Percentiles rank a stretch among this genome's conserved stretches.
Evolutionary conservation across 1,284 basidiomycete genomes (phyloP).

Genomic region (Cutaneotrichosporon daszewskae): DNA sequence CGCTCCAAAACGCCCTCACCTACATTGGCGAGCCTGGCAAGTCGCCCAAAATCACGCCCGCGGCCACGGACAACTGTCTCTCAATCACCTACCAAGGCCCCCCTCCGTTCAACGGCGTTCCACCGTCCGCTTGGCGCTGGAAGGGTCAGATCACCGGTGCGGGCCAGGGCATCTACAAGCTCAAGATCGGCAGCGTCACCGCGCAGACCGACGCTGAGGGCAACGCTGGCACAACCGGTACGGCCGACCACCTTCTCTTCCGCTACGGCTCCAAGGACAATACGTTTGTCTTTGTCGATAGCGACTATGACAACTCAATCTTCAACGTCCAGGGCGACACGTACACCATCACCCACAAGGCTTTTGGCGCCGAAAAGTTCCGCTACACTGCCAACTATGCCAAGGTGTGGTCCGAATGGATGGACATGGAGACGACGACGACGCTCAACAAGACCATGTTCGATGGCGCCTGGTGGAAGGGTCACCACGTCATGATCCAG

Average conservation of each 20-base stretch:
- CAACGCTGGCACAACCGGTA: constrained; percentile 25
- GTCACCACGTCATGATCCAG: constrained; percentile 78
- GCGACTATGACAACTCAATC: constrained; percentile 60
- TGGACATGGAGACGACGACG: constrained; percentile 65
- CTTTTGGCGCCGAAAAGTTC: constrained; percentile 78
- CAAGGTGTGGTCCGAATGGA: constrained; percentile 75
- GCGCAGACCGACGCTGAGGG: constrained; percentile 6
- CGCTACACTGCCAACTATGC: constrained; percentile 81
- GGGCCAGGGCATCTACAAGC: constrained; percentile 17
- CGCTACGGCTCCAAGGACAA: constrained; percentile 70
- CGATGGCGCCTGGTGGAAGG: constrained; percentile 66
- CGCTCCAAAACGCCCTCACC: constrained; percentile 55
- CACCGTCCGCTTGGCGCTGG: constrained; percentile 64
- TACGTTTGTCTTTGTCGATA: constrained; percentile 70
- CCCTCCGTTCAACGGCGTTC: constrained; percentile 52
- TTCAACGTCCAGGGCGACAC: constrained; percentile 59
- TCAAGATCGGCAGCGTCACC: constrained; percentile 52
- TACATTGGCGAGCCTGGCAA: constrained; percentile 59
- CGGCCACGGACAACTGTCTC: constrained; percentile 27
- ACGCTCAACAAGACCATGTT: constrained; percentile 59
- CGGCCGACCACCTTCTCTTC: constrained; percentile 66
- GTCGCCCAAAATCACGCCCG: constrained; percentile 52
- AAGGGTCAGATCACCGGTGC: constrained; percentile 62
- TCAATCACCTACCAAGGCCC: constrained; percentile 51
- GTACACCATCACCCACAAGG: constrained; percentile 71